Conservation (phyloP, 2,329 filamentous ascomycete genomes). For the Tolypocladium guangdongense region DNA sequence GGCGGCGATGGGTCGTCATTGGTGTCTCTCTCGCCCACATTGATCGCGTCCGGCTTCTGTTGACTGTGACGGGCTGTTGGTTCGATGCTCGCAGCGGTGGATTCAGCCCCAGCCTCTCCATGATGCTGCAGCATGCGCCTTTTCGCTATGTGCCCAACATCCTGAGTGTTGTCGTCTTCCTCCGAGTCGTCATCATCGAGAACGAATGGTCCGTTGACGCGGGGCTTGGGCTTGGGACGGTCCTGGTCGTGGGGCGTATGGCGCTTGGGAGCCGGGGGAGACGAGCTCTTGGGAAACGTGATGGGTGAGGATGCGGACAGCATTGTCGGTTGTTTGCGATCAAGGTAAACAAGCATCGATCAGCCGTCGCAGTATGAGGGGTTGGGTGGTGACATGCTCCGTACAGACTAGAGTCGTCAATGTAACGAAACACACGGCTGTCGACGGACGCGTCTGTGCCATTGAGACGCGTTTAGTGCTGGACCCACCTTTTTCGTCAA, state of each 20-base stretch:
- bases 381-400: neutral
- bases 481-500: constrained; percentile 6
- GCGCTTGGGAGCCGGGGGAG: constrained; percentile 23
- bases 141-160: constrained; percentile 14
- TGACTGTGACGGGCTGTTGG: constrained; percentile 3
- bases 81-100: neutral
- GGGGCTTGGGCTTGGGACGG: constrained; percentile 21
- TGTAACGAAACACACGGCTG: neutral
- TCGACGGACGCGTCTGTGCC: constrained; percentile 3
- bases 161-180: neutral
- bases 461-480: constrained; percentile 15
- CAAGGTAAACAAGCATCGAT: neutral
- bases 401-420: neutral
- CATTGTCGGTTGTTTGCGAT: constrained; percentile 28
- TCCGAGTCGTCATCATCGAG: constrained; percentile 27
- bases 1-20: neutral
- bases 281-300: constrained; percentile 40
- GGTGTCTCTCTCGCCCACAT: neutral
- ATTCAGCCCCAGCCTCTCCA: neutral
- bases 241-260: constrained; percentile 23
- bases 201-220: constrained; percentile 26
- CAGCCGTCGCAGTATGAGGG: neutral
- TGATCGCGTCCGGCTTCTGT: neutral
- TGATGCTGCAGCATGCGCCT: constrained; percentile 19
- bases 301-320: constrained; percentile 49